Conservation (phyloP, 495 filamentous ascomycete genomes). For the Daldinia vernicosa region DNA sequence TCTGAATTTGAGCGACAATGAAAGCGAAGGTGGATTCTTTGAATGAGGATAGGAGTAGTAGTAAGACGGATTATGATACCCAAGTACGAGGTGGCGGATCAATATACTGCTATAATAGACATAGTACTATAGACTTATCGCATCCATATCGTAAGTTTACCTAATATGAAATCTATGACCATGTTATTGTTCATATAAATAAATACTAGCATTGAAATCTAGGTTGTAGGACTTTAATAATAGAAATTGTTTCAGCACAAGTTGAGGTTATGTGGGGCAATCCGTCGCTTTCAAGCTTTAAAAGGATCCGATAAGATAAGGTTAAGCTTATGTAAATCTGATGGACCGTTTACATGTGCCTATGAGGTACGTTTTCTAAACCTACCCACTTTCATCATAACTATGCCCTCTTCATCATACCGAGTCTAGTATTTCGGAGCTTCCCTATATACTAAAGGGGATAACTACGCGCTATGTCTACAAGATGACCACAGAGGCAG, state of each 20-base stretch:
- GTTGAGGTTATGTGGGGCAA: not conserved
- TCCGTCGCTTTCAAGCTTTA: too few relatives aligned
- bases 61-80: slow-evolving; percentile 35
- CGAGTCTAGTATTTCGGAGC: slow-evolving; percentile 2
- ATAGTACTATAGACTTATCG: not conserved
- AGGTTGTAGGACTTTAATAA: not conserved
- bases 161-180: not conserved
- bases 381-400: not conserved
- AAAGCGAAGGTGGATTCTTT: slow-evolving; percentile 49
- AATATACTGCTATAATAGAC: not conserved
- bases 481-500: slow-evolving; percentile 47
- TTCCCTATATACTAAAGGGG: not conserved
- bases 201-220: not conserved
- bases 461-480: slow-evolving; percentile 29
- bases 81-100: slow-evolving; percentile 8
- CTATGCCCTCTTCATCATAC: not conserved
- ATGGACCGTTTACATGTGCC: not conserved
- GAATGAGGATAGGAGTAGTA: slow-evolving; percentile 28
- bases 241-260: not conserved
- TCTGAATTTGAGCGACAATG: slow-evolving; percentile 16
- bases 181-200: not conserved
- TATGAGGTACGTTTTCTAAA: not conserved
- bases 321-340: not conserved
- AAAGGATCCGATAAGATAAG: not conserved
- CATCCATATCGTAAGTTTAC: not conserved